Evolutionary conservation across 2,329 filamentous ascomycete genomes (phyloP).

Genomic region (Cladobotryum mycophilum): DNA sequence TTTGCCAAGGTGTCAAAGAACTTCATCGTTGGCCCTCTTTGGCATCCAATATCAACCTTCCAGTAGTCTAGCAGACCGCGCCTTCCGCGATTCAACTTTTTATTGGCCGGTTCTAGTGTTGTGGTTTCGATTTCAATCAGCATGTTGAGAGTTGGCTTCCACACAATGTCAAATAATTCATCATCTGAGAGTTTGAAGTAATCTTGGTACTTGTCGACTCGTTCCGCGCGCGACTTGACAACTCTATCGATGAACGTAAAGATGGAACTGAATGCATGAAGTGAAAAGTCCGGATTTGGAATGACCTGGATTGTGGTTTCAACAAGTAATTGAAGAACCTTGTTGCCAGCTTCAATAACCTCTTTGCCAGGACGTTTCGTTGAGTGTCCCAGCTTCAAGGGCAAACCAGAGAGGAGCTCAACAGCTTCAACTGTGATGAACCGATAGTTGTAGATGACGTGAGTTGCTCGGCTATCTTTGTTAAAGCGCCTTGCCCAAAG

Average conservation of each 20-base stretch:
- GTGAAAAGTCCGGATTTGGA: conserved; percentile 3
- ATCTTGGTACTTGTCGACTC: conserved; percentile 3
- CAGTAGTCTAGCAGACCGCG: not conserved
- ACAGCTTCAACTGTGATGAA: conserved; percentile 16
- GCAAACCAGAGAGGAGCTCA: conserved; percentile 7
- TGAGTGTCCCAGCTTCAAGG: not conserved
- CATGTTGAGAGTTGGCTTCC: conserved; percentile 6
- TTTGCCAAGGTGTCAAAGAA: conserved; percentile 1
- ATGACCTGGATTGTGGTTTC: conserved; percentile 3
- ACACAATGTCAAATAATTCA: conserved; percentile 1
- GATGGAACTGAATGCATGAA: not conserved
- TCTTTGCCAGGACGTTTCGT: not conserved
- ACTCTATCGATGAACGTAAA: not conserved
- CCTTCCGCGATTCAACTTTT: not conserved
- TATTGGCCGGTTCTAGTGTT: not conserved
- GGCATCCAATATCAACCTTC: not conserved
- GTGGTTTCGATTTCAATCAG: not conserved
- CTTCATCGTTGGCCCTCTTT: not conserved
- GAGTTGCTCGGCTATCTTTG: conserved; percentile 18
- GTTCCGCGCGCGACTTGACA: not conserved
- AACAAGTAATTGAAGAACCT: not conserved
- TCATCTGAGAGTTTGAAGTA: not conserved
- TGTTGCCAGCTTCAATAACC: conserved; percentile 1
- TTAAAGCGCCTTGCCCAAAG: conserved; percentile 25
- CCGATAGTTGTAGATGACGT: conserved; percentile 13